phyloP scores from a whole-genome alignment of 257 asterid genomes.

The Rehmannia glutinosa region DNA sequence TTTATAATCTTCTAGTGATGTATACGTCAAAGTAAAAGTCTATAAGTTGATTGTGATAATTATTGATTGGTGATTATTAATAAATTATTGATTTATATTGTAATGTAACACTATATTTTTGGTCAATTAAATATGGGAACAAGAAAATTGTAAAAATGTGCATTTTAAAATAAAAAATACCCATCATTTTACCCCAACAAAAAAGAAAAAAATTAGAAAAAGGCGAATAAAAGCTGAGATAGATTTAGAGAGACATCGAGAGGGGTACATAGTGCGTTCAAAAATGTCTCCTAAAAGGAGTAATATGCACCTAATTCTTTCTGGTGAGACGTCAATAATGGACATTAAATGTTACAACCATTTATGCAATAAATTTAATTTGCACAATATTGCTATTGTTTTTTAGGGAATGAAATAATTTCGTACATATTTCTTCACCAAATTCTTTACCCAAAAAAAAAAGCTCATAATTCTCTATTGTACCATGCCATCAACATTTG shows the following conservation, averaged over 20 bases:
- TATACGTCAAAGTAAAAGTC: too few relatives aligned
- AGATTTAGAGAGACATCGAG: neutral
- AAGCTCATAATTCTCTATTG: too few relatives aligned
- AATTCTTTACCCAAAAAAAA: slow-evolving; percentile 2
- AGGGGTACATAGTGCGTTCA: neutral
- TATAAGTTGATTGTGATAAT: too few relatives aligned
- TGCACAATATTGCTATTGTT: slow-evolving; percentile 14
- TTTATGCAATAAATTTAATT: neutral
- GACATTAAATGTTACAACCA: slow-evolving; percentile 18
- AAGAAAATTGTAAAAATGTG: too few relatives aligned
- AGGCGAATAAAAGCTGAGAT: neutral
- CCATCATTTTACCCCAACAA: neutral
- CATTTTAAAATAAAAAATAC: too few relatives aligned
- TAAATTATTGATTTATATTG: too few relatives aligned
- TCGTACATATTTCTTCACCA: neutral
- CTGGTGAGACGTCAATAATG: slow-evolving; percentile 25
- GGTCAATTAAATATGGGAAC: too few relatives aligned
- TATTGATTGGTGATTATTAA: too few relatives aligned
- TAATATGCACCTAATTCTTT: slow-evolving; percentile 16
- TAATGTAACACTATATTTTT: too few relatives aligned
- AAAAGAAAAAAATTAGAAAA: neutral
- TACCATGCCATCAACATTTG: too few relatives aligned
- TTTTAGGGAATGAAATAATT: slow-evolving; percentile 10
- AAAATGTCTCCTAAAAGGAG: neutral
- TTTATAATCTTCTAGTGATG: too few relatives aligned